A percentile compares a stretch with the other conserved stretches of the same genome.
Conservation (phyloP, 2,329 filamentous ascomycete genomes). For the Botrytis galanthina region DNA sequence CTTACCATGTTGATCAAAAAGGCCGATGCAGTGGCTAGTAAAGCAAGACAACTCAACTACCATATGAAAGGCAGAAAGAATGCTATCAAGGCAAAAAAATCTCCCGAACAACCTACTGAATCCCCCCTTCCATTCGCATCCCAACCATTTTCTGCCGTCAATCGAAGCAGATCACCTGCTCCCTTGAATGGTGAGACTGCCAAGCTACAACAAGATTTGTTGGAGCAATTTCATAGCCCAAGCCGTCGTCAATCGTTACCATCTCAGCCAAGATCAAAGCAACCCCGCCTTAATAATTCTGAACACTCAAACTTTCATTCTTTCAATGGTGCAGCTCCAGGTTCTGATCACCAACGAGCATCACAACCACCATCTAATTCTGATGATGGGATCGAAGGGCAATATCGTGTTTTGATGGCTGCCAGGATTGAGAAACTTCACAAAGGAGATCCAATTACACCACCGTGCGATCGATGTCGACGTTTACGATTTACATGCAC, state of each 20-base stretch:
- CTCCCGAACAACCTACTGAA: slow-evolving; percentile 36
- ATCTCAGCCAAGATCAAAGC: slow-evolving; percentile 27
- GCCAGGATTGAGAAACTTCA: slow-evolving; percentile 72
- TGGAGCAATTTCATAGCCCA: slow-evolving; percentile 51
- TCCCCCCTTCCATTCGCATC: slow-evolving; percentile 27
- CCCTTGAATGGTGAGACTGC: slow-evolving; percentile 28
- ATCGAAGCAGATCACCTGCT: slow-evolving; percentile 41
- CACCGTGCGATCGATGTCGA: slow-evolving; percentile 80
- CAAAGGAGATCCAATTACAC: slow-evolving; percentile 72
- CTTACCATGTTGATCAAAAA: slow-evolving; percentile 74
- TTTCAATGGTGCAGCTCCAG: slow-evolving; percentile 24
- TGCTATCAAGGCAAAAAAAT: slow-evolving; percentile 66
- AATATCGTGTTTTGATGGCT: slow-evolving; percentile 64
- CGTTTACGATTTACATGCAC: slow-evolving; percentile 77
- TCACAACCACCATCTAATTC: slow-evolving; percentile 29
- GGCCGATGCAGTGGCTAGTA: slow-evolving; percentile 71
- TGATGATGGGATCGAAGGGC: slow-evolving; percentile 33
- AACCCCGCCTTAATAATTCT: slow-evolving; percentile 21
- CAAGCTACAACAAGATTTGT: slow-evolving; percentile 51
- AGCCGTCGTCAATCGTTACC: slow-evolving; percentile 28
- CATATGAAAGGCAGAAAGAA: slow-evolving; percentile 71
- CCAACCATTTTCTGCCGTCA: slow-evolving; percentile 38
- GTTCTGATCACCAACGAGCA: slow-evolving; percentile 32
- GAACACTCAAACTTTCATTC: slow-evolving; percentile 20
- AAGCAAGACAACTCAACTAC: slow-evolving; percentile 77